Percentiles rank a stretch among this genome's conserved stretches.
These are phyloP conservation scores for Pholiota adiposa DNA, from an alignment of 1,284 basidiomycete genomes.

Conservation along the genomic window DNA sequence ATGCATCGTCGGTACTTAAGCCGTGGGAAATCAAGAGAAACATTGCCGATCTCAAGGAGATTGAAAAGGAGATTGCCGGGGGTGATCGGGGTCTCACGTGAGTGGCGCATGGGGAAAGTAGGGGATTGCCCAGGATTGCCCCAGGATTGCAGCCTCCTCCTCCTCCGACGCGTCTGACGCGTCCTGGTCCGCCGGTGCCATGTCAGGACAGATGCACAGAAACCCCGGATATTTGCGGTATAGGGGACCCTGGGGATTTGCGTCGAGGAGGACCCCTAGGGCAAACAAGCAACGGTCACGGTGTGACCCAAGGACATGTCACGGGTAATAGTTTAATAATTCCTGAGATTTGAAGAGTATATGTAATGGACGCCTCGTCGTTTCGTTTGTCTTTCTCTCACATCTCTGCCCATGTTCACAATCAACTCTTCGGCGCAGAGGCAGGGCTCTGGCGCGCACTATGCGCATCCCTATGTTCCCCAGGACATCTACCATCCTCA, in stretches of 20 bases:
- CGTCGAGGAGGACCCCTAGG: not conserved
- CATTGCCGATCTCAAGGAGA: not conserved
- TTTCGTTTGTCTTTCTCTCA: not conserved
- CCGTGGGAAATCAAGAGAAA: not conserved
- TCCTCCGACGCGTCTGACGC: not conserved
- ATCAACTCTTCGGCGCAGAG: slow-evolving; percentile 17
- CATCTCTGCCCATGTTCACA: slow-evolving; percentile 9
- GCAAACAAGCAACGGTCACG: not conserved
- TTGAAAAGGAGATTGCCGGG: slow-evolving; percentile 14
- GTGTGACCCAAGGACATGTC: not conserved
- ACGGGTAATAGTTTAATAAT: not conserved
- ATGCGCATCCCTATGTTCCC: slow-evolving; percentile 19
- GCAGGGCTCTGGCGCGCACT: slow-evolving; percentile 17
- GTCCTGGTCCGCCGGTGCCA: not conserved
- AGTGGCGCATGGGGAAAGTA: not conserved
- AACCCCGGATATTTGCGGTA: not conserved
- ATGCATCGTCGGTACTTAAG: not conserved
- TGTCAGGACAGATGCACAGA: not conserved
- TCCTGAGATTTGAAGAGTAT: not conserved
- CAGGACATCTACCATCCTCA: slow-evolving; percentile 16
- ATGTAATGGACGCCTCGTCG: slow-evolving; percentile 1
- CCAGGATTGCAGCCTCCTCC: not conserved
- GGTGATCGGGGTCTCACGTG: slow-evolving; percentile 10
- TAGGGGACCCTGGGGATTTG: not conserved
- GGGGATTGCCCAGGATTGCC: not conserved